Conservation (phyloP, 177 flowering plant species). For the Telopea speciosissima region DNA sequence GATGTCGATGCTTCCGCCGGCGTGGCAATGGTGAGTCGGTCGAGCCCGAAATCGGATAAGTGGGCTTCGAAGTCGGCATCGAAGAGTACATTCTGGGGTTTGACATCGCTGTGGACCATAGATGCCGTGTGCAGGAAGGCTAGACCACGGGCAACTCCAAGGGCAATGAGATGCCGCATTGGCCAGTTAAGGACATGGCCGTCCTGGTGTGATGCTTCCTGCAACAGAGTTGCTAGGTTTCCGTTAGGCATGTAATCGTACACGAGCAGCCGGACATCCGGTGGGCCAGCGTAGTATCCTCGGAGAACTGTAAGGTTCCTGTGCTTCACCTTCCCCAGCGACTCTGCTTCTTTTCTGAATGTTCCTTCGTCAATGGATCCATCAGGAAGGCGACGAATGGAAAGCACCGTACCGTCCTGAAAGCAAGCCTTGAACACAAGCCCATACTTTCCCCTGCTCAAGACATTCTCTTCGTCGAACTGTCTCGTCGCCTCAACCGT, state of each 20-base stretch:
- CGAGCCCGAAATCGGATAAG: neutral
- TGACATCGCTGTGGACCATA: neutral
- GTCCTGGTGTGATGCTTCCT: slow-evolving; percentile 55
- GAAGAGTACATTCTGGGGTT: neutral
- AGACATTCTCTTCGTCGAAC: slow-evolving; percentile 76
- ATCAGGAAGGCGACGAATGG: slow-evolving; percentile 59
- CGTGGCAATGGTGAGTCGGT: slow-evolving; percentile 11
- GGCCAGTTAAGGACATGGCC: slow-evolving; percentile 60
- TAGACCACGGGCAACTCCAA: slow-evolving; percentile 46
- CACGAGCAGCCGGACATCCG: slow-evolving; percentile 35
- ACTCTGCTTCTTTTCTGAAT: slow-evolving; percentile 59
- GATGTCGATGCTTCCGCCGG: slow-evolving; percentile 7
- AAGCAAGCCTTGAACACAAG: slow-evolving; percentile 67
- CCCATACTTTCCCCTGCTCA: slow-evolving; percentile 60
- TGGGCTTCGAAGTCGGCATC: neutral
- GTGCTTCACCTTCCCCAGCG: slow-evolving; percentile 41
- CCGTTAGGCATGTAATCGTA: slow-evolving; percentile 63
- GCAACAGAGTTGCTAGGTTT: slow-evolving; percentile 49
- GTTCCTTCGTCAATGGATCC: slow-evolving; percentile 35
- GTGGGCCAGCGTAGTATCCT: slow-evolving; percentile 46
- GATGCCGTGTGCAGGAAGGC: slow-evolving; percentile 21
- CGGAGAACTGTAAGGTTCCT: slow-evolving; percentile 48
- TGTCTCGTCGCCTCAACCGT: slow-evolving; percentile 73
- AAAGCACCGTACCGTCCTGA: slow-evolving; percentile 65
- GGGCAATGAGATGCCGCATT: slow-evolving; percentile 54